A percentile compares a stretch with the other conserved stretches of the same genome.
Conservation (phyloP, 805 yeast species). For the Wickerhamomyces chaumierensis region DNA sequence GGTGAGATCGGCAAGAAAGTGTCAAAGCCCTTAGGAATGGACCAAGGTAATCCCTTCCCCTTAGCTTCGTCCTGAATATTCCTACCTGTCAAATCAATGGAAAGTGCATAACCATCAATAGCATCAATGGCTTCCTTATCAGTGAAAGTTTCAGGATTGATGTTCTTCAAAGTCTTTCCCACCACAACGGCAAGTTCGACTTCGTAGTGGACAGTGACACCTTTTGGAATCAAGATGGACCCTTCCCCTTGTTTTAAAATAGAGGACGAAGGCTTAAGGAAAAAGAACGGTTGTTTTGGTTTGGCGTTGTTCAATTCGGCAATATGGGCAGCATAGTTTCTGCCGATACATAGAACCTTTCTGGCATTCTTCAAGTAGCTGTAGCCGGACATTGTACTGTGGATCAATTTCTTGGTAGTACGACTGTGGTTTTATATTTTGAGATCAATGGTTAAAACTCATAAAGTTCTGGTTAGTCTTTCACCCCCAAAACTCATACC, state of each 20-base stretch:
- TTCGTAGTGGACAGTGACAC: slow-evolving; percentile 80
- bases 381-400: slow-evolving; percentile 7
- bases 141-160: slow-evolving; percentile 43
- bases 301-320: slow-evolving; percentile 73
- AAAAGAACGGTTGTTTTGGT: slow-evolving; percentile 86
- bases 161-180: slow-evolving; percentile 49
- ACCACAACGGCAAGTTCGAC: slow-evolving; percentile 80
- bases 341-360: slow-evolving; percentile 88
- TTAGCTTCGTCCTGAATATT: slow-evolving; percentile 94
- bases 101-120: slow-evolving; percentile 79
- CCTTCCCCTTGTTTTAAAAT: slow-evolving; percentile 57
- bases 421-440: too few relatives aligned
- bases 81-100: slow-evolving; percentile 91
- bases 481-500: too few relatives aligned
- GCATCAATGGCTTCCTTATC: slow-evolving; percentile 62
- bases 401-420: too few relatives aligned
- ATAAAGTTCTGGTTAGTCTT: too few relatives aligned
- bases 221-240: slow-evolving; percentile 74
- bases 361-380: slow-evolving; percentile 50
- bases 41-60: slow-evolving; percentile 91
- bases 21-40: slow-evolving; percentile 93
- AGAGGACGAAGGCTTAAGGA: slow-evolving; percentile 80
- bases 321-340: slow-evolving; percentile 95
- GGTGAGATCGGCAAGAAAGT: slow-evolving; percentile 85
- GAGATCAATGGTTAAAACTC: too few relatives aligned